A percentile compares a stretch with the other conserved stretches of the same genome.
These are phyloP conservation scores for Trichocladium uniseriatum DNA, from an alignment of 495 filamentous ascomycete genomes.

Conservation along the genomic window DNA sequence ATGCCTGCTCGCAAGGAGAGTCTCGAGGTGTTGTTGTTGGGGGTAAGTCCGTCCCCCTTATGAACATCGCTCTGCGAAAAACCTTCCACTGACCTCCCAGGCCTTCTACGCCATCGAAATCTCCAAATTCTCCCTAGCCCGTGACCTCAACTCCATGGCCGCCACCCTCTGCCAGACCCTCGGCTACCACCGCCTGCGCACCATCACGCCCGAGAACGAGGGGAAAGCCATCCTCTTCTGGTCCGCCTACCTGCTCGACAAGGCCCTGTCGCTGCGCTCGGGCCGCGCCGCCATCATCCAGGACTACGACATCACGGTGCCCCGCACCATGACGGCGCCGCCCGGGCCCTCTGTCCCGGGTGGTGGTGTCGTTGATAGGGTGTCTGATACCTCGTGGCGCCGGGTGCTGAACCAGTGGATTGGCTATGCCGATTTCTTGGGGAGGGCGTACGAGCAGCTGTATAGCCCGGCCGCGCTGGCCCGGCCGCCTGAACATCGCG, in stretches of 20 bases:
- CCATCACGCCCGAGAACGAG: slow-evolving; percentile 27
- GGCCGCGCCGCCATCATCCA: slow-evolving; percentile 53
- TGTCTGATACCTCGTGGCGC: slow-evolving; percentile 25
- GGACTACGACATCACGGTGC: slow-evolving; percentile 55
- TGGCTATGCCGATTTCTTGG: slow-evolving; percentile 46
- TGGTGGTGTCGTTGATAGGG: slow-evolving; percentile 14
- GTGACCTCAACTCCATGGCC: slow-evolving; percentile 50
- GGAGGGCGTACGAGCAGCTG: slow-evolving; percentile 48
- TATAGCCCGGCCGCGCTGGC: slow-evolving; percentile 53
- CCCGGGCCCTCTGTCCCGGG: no score
- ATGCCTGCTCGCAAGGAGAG: slow-evolving; percentile 50
- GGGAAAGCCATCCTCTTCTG: slow-evolving; percentile 48
- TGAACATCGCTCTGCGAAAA: not conserved
- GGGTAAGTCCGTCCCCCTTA: slow-evolving; percentile 28
- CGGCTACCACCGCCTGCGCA: slow-evolving; percentile 48
- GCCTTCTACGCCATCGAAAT: slow-evolving; percentile 50
- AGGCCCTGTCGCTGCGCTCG: slow-evolving; percentile 52
- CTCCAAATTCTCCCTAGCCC: slow-evolving; percentile 54
- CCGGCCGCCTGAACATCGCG: slow-evolving; percentile 38
- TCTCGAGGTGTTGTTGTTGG: slow-evolving; percentile 49
- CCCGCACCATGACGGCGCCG: slow-evolving; percentile 11
- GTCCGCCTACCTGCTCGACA: slow-evolving; percentile 53
- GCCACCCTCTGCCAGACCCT: slow-evolving; percentile 52
- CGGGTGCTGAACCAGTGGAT: slow-evolving; percentile 42
- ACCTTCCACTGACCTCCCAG: slow-evolving; percentile 1